Evolutionary conservation across 257 asterid genomes (phyloP).

Genomic region (Solanum habrochaites): DNA sequence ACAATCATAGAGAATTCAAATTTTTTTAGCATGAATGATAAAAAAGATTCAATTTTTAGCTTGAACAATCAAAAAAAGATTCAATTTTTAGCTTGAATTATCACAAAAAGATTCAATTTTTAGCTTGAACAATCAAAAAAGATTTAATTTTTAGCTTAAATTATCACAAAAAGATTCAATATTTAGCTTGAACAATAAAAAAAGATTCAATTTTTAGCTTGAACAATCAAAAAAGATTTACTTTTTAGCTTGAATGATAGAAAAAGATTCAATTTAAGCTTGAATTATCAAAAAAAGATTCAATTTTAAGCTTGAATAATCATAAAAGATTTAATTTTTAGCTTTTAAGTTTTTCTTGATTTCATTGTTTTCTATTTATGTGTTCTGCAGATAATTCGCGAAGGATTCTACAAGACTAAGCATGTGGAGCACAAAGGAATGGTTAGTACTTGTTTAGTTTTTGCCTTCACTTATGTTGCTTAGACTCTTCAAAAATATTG

Average conservation of each 20-base stretch:
- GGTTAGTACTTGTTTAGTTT: constrained; percentile 19
- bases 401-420: constrained; percentile 57
- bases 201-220: neutral
- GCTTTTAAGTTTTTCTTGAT: neutral
- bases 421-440: constrained; percentile 72
- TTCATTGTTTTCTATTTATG: neutral
- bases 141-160: neutral
- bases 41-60: neutral
- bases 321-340: neutral
- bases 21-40: too few species aligned
- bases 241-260: neutral
- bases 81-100: neutral
- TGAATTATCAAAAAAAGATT: neutral
- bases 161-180: neutral
- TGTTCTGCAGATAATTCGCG: constrained; percentile 49
- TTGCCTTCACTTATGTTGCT: neutral
- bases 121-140: neutral
- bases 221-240: neutral
- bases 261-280: neutral
- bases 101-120: neutral
- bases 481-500: neutral
- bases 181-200: neutral
- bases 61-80: neutral
- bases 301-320: neutral
- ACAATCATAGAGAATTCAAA: neutral